Percentiles rank a stretch among this genome's conserved stretches.
phyloP scores from a whole-genome alignment of 2,329 filamentous ascomycete species.

The Aspergillus amoenus region DNA sequence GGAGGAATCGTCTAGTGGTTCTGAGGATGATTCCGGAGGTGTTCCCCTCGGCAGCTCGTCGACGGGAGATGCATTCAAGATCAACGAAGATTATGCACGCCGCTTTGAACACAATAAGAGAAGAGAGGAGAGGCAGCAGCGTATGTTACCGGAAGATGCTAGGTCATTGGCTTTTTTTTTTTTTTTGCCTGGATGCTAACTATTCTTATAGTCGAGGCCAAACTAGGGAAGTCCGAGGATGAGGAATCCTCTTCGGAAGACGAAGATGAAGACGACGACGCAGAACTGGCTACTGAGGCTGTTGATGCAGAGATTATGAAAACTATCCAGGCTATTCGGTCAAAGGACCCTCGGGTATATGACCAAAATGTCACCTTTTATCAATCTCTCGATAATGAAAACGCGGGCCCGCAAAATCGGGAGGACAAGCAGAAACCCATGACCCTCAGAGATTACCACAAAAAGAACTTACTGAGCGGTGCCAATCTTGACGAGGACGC shows the following conservation, averaged over 20 bases:
- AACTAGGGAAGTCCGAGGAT: slow-evolving; percentile 63
- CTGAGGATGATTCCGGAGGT: slow-evolving; percentile 41
- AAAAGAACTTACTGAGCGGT: slow-evolving; percentile 79
- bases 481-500: slow-evolving; percentile 57
- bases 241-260: slow-evolving; percentile 67
- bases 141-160: slow-evolving; percentile 24
- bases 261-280: slow-evolving; percentile 87
- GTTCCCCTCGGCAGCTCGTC: slow-evolving; percentile 34
- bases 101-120: slow-evolving; percentile 98
- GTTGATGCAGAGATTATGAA: slow-evolving; percentile 85
- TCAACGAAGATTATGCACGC: slow-evolving; percentile 87
- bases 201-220: slow-evolving; percentile 72
- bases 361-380: slow-evolving; percentile 80
- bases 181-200: background rate
- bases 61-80: slow-evolving; percentile 59
- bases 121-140: slow-evolving; percentile 73
- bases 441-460: slow-evolving; percentile 85
- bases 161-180: background rate
- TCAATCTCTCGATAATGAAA: slow-evolving; percentile 57
- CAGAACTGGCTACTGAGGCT: slow-evolving; percentile 78
- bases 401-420: slow-evolving; percentile 33
- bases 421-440: slow-evolving; percentile 78
- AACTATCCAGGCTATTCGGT: slow-evolving; percentile 81
- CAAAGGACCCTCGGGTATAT: slow-evolving; percentile 89
- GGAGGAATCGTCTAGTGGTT: slow-evolving; percentile 41